Conservation (phyloP, 129 eudicot species). For the Chrysanthemum makinoi region DNA sequence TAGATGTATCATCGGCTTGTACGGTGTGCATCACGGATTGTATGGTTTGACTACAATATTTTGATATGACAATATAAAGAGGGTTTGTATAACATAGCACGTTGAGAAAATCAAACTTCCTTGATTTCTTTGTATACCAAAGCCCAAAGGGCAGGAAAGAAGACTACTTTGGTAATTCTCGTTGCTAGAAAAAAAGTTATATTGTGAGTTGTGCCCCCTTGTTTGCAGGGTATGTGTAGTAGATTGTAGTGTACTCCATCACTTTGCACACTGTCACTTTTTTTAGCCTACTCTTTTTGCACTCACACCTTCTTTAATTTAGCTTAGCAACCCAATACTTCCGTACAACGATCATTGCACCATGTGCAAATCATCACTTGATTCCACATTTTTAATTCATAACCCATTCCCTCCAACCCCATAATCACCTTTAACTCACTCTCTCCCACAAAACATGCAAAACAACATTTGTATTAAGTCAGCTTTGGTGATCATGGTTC, state of each 20-base stretch:
- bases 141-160: no score
- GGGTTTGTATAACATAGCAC: no score
- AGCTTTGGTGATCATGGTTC: slow-evolving; percentile 14
- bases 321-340: not conserved
- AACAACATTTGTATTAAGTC: slow-evolving; percentile 9
- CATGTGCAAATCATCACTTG: slow-evolving; percentile 19
- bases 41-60: no score
- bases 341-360: slow-evolving; percentile 30
- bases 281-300: not conserved
- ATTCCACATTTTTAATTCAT: slow-evolving; percentile 5
- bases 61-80: no score
- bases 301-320: no score
- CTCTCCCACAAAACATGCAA: slow-evolving; percentile 25
- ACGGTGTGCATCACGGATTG: no score
- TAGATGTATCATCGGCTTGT: no score
- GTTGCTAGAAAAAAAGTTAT: not conserved
- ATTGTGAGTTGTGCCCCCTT: slow-evolving; percentile 45
- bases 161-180: no score
- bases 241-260: slow-evolving; percentile 31
- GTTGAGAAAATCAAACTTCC: no score
- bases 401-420: slow-evolving; percentile 4
- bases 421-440: slow-evolving; percentile 7
- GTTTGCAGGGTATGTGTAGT: slow-evolving; percentile 41
- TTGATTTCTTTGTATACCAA: no score
- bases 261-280: slow-evolving; percentile 13